phyloP scores from a whole-genome alignment of 306 rosid genomes.

The Vicia villosa region DNA sequence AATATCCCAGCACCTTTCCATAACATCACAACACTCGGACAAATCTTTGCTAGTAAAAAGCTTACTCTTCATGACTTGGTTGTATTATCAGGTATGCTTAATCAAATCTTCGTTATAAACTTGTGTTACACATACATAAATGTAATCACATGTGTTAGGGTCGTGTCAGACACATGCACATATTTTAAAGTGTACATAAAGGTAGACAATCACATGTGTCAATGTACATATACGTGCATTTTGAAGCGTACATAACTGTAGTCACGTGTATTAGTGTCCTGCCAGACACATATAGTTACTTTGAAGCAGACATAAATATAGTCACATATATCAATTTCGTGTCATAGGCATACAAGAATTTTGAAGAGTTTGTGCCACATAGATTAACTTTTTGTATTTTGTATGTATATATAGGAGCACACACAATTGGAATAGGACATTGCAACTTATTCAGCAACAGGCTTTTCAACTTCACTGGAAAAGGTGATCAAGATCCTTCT shows the following conservation, averaged over 20 bases:
- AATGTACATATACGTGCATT: too few relatives aligned
- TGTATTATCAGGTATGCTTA: slow-evolving; percentile 53
- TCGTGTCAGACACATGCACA: too few relatives aligned
- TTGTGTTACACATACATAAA: not conserved
- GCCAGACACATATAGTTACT: too few relatives aligned
- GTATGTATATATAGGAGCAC: slow-evolving; percentile 45
- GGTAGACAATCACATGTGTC: too few relatives aligned
- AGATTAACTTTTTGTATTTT: not conserved
- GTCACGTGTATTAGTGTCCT: not conserved
- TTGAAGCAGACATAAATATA: too few relatives aligned
- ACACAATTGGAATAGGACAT: slow-evolving; percentile 59
- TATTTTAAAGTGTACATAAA: too few relatives aligned
- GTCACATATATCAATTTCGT: too few relatives aligned
- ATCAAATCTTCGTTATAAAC: not conserved
- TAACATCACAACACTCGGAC: slow-evolving; percentile 50
- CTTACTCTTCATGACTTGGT: slow-evolving; percentile 57
- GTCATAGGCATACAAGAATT: not conserved
- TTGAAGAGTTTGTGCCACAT: not conserved
- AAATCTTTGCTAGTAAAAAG: slow-evolving; percentile 38
- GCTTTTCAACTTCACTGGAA: slow-evolving; percentile 64
- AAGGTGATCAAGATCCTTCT: slow-evolving; percentile 66
- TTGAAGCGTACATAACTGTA: too few relatives aligned
- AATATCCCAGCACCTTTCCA: slow-evolving; percentile 52
- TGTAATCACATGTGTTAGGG: too few relatives aligned
- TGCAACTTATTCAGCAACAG: slow-evolving; percentile 51